These are phyloP conservation scores for Rhamnella rubrinervis DNA, from an alignment of 331 rosid genomes.

Conservation along the genomic window DNA sequence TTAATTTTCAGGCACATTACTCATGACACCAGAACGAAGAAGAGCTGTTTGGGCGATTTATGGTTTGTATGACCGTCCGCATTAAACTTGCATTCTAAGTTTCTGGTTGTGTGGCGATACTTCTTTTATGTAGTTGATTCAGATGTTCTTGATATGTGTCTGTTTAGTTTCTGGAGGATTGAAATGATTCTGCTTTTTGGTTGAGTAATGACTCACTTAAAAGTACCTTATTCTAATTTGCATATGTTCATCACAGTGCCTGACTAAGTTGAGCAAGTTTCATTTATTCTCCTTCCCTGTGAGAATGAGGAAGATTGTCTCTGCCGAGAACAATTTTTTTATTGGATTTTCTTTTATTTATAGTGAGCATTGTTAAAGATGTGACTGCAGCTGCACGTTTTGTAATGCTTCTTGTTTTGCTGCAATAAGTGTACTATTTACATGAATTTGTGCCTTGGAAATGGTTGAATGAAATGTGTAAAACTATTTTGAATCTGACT, in stretches of 20 bases:
- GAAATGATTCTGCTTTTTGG: not conserved
- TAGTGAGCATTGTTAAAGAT: no score
- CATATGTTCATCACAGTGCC: not conserved
- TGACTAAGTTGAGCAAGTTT: no score
- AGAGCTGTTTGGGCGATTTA: constrained; percentile 96
- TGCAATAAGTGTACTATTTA: not conserved
- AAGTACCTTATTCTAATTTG: not conserved
- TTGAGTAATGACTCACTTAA: not conserved
- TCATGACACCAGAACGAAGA: constrained; percentile 85
- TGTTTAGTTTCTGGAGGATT: not conserved
- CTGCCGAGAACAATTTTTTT: not conserved
- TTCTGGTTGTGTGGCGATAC: constrained; percentile 6
- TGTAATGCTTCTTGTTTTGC: not conserved
- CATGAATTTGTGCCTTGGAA: not conserved
- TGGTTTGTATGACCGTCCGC: constrained; percentile 40
- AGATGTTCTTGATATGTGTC: no score
- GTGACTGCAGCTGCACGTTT: not conserved
- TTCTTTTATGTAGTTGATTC: not conserved
- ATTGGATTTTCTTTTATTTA: no score
- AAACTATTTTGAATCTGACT: not conserved
- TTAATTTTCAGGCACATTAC: constrained; percentile 65
- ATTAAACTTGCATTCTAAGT: not conserved
- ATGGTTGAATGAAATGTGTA: not conserved
- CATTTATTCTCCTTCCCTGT: no score
- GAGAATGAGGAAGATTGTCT: no score